Evolutionary conservation across 768 basidiomycete species (phyloP), one percentile per base, ranked within the genome.

Genomic region (Mycena leptocephala): DNA sequence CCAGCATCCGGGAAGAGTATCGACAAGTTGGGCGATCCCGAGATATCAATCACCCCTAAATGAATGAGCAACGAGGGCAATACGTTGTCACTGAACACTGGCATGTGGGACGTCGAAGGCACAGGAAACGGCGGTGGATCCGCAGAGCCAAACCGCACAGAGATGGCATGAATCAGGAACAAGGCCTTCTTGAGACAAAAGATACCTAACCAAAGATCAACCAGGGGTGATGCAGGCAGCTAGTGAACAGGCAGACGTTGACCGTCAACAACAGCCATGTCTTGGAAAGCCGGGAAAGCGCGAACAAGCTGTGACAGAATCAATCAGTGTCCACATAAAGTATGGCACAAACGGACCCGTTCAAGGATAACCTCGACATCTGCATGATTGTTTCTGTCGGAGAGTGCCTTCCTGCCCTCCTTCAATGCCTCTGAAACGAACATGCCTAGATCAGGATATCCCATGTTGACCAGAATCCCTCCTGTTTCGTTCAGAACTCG

Each of bases 151-250:
- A 97, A 97, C 56, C 95, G 92, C 55, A 93, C 82, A 30, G 83
- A 85, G 64, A 97, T 84, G 30, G 92, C 93, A 76, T 95, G 92
- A 65, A 96, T 87, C 65, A 97, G 89, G 84, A 96, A 96, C 37
- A 98, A 86, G 2, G 95, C 96, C 81, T 97, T 98, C 84, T 96
- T 97, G 89, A 96, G 96, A 81, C 95, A 92, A 84, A 96, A 97
- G 28, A 96, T 88, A n/a, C 91, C 95, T 96, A 67, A 67, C 35
- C n/a, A 41, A 67, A 72, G 55, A 74, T 73, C 63, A 76, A 67
- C 56, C 53, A 48, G 77, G 70, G 30, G 64, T 43, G 62, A 51
- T 68, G 61, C 65, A 61, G 32, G 30, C 64, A 22, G 55, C 35
- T 62, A 41, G 35, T n/a, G 10, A 14, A n/a, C n/a, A 39, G 37